Base-by-base conservation (phyloP, 768 basidiomycete genomes). In the Pilatotrama ljubarskyi region DNA sequence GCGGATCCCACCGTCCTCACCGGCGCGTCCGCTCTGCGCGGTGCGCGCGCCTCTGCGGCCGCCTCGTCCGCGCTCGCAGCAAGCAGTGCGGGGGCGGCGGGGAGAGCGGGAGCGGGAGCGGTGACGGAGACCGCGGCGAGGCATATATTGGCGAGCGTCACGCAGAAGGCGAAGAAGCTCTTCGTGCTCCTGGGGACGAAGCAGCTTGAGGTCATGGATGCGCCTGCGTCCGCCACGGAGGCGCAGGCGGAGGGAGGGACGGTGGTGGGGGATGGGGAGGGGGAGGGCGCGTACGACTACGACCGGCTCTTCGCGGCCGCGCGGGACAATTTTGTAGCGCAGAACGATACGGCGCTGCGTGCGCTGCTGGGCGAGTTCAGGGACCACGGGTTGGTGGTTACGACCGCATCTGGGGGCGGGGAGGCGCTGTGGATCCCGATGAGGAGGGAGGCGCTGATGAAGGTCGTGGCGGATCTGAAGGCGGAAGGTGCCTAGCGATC, bases 401-500 rank as follows among this genome's bases (percentile, higher is more conserved):
- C 77, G 25, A 40, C 70, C 62, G 43, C 66, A 29, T 73, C 77
- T 61, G 72, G 80, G 35, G 79, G 80, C 54, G 69, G 68, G 35
- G 85, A 93, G 73, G 79, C 84, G 68, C 74, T 95, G 42, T 97
- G 94, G 94, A 91, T 97, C 65, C 91, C 93, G 1, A 67, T 98
- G 66, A 79, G 90, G 62, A 88, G 87, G 72, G 92, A 94, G 20
- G 70, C 68, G 46, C 53, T 71, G 58, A 13, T 58, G 49, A 69
- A 68, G 63, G 50, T 69, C 24, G 59, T 69, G n/a, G 58, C 58
- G 41, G 67, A 68, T 20, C 18, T 64, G 49, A 62, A 63, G 52
- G 51, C 61, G 49, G 64, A 65, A 50, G 52, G 55, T 11, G 55
- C 47, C n/a, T 56, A 48, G 46, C 32, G 49, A 3, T 3, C 14